Conservation (phyloP, 768 basidiomycete genomes). For the Mycena latifolia region DNA sequence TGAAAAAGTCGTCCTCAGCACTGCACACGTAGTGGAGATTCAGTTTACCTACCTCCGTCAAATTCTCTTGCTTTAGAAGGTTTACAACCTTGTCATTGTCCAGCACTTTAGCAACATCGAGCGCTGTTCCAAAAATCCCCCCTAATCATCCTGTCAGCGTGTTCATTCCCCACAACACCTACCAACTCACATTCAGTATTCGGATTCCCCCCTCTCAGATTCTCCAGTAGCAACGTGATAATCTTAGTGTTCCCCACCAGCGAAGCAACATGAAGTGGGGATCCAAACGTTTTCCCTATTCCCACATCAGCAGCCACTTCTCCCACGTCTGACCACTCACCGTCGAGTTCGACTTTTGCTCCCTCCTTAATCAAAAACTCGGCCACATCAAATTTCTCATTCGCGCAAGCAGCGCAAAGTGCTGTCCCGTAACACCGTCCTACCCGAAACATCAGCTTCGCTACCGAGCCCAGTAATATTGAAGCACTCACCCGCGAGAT, state of each 20-base stretch:
- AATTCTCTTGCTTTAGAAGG: background rate
- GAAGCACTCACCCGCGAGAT: background rate
- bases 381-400: background rate
- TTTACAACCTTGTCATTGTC: background rate
- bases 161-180: background rate
- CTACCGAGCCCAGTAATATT: background rate
- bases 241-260: background rate
- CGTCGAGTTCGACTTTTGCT: background rate
- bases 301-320: background rate
- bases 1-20: too few relatives aligned
- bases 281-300: background rate
- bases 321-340: background rate
- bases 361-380: background rate
- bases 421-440: constrained; percentile 5
- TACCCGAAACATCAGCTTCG: background rate
- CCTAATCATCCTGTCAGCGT: constrained; percentile 1
- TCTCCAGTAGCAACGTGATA: background rate
- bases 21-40: background rate
- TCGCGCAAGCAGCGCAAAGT: too few relatives aligned
- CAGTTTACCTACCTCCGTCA: background rate
- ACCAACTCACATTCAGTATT: background rate
- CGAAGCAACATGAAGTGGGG: constrained; percentile 10
- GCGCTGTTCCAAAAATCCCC: background rate
- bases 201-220: background rate
- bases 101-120: background rate